phyloP scores from a whole-genome alignment of 2,329 filamentous ascomycete genomes.

The Eurotiales sp. region DNA sequence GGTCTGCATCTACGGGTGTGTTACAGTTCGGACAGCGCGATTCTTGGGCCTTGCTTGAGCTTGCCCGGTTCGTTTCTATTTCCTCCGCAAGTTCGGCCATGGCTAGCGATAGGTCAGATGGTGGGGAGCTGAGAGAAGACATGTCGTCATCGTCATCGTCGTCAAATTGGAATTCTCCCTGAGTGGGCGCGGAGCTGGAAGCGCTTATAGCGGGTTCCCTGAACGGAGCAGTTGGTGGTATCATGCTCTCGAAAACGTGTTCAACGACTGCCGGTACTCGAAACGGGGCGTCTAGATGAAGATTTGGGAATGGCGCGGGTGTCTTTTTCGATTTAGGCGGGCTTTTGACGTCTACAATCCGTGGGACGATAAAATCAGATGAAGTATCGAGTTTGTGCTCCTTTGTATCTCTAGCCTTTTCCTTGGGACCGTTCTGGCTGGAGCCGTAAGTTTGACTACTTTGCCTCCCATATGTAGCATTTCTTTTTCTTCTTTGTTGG shows the following conservation, averaged over 20 bases:
- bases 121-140: conserved; percentile 28
- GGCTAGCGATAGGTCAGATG: conserved; percentile 3
- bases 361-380: background rate
- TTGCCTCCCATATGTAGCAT: background rate
- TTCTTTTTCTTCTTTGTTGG: background rate
- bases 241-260: background rate
- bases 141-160: conserved; percentile 18
- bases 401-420: background rate
- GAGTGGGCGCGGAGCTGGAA: conserved; percentile 28
- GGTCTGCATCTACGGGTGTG: conserved; percentile 51
- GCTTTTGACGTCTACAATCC: background rate
- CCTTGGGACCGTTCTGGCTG: background rate
- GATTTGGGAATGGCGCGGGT: background rate
- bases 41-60: background rate
- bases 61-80: background rate
- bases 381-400: background rate
- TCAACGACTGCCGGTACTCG: conserved; percentile 7
- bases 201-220: conserved; percentile 24
- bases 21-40: conserved; percentile 65
- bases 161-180: conserved; percentile 20
- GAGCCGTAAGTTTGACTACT: background rate
- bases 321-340: background rate
- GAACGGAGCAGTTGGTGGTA: conserved; percentile 9
- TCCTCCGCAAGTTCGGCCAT: background rate
- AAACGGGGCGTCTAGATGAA: background rate